Evolutionary conservation across 75 land plant genomes (phyloP).

Genomic region (Cunninghamia lanceolata): DNA sequence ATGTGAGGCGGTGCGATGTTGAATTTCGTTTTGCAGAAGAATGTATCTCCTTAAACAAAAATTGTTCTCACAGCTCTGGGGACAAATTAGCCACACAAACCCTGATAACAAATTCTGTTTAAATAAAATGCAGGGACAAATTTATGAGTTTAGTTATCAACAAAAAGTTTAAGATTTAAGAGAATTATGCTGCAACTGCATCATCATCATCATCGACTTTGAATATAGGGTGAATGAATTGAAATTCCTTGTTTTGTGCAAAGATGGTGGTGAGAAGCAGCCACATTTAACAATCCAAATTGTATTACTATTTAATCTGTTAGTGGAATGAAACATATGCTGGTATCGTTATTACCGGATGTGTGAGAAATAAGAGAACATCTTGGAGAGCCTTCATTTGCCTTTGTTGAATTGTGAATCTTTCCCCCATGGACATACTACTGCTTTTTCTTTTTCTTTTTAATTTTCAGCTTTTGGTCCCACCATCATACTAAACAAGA

Average conservation of each 20-base stretch:
- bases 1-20: not conserved
- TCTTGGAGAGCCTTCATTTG: not conserved
- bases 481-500: too few relatives aligned
- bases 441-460: too few relatives aligned
- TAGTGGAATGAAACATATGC: not conserved
- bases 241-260: not conserved
- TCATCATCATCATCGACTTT: not conserved
- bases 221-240: not conserved
- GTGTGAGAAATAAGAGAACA: not conserved
- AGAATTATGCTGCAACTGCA: not conserved
- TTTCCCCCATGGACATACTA: too few relatives aligned
- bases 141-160: not conserved
- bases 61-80: not conserved
- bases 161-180: not conserved
- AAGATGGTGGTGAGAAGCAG: not conserved
- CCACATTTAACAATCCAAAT: not conserved
- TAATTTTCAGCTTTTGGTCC: too few relatives aligned
- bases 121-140: not conserved
- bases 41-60: not conserved
- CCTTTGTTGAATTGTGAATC: too few relatives aligned
- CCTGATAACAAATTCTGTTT: not conserved
- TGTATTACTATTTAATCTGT: not conserved
- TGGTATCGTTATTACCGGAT: not conserved
- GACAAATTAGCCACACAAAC: not conserved
- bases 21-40: not conserved